These are phyloP conservation scores for Penicillium brasilianum DNA, from an alignment of 2,329 filamentous ascomycete species.

Conservation along the genomic window DNA sequence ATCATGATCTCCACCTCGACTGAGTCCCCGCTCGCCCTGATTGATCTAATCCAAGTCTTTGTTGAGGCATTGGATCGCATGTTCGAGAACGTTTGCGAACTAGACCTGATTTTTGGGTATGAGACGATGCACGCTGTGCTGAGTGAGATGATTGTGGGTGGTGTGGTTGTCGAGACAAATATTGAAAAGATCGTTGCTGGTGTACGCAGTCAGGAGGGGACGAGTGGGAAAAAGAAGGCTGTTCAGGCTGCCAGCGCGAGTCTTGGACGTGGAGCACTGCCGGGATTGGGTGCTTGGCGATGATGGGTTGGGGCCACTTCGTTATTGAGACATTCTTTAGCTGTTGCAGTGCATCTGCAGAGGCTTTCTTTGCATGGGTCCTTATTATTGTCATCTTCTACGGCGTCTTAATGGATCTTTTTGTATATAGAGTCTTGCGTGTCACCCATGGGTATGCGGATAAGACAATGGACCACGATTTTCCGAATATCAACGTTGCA, in stretches of 20 bases:
- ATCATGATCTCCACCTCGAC: slow-evolving; percentile 97
- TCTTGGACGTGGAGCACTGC: slow-evolving; percentile 43
- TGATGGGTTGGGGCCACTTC: slow-evolving; percentile 26
- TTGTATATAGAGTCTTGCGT: slow-evolving; percentile 13
- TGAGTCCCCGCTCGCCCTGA: slow-evolving; percentile 90
- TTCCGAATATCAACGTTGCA: not conserved
- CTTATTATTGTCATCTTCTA: slow-evolving; percentile 1
- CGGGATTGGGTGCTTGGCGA: slow-evolving; percentile 48
- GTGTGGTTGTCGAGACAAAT: slow-evolving; percentile 91
- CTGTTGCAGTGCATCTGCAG: not conserved
- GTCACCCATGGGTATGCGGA: slow-evolving; percentile 7
- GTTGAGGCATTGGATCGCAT: slow-evolving; percentile 93
- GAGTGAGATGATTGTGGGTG: slow-evolving; percentile 92
- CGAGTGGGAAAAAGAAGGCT: slow-evolving; percentile 49
- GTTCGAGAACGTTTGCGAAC: slow-evolving; percentile 98
- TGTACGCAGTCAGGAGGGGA: slow-evolving; percentile 63
- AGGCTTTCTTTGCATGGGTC: slow-evolving; percentile 2
- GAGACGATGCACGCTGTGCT: slow-evolving; percentile 92
- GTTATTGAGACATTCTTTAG: slow-evolving; percentile 10
- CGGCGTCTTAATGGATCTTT: slow-evolving; percentile 16
- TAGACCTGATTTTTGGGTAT: slow-evolving; percentile 98
- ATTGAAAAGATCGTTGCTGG: slow-evolving; percentile 86
- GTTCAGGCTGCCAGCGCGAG: slow-evolving; percentile 49
- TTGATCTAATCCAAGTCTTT: slow-evolving; percentile 97
- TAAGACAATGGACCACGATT: slow-evolving; percentile 12